Evolutionary conservation across 768 basidiomycete genomes (phyloP).

Genomic region (Serendipita sp.): DNA sequence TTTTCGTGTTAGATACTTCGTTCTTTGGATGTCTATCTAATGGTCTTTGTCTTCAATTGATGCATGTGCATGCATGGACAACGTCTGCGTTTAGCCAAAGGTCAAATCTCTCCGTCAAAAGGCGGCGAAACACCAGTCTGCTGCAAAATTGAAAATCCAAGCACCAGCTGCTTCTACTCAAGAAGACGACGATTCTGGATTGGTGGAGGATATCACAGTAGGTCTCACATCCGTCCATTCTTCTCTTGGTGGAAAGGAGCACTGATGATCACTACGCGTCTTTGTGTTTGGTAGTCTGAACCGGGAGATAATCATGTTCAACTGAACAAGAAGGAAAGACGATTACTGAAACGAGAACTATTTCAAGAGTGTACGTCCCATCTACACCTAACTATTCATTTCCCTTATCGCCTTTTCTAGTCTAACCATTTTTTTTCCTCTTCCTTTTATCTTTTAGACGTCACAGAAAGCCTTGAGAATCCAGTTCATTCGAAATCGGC

Average conservation of each 20-base stretch:
- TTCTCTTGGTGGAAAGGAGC: too few species aligned
- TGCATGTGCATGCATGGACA: too few species aligned
- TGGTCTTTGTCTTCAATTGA: background rate
- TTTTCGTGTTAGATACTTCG: too few species aligned
- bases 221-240: too few species aligned
- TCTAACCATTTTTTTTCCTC: background rate
- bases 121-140: background rate
- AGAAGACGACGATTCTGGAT: background rate
- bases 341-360: background rate
- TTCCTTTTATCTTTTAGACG: background rate
- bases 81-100: background rate
- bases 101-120: constrained; percentile 3
- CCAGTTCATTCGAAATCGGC: constrained; percentile 6
- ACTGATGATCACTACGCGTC: too few species aligned
- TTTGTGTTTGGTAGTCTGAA: background rate
- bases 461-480: background rate
- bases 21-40: background rate
- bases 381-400: too few species aligned
- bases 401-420: too few species aligned
- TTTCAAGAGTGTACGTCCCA: background rate
- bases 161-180: background rate
- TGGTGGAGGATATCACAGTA: too few species aligned
- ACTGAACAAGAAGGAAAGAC: constrained; percentile 1
- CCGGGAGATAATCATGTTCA: background rate
- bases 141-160: background rate